phyloP scores from a whole-genome alignment of 345 rosid species.

The Rhodamnia argentea region DNA sequence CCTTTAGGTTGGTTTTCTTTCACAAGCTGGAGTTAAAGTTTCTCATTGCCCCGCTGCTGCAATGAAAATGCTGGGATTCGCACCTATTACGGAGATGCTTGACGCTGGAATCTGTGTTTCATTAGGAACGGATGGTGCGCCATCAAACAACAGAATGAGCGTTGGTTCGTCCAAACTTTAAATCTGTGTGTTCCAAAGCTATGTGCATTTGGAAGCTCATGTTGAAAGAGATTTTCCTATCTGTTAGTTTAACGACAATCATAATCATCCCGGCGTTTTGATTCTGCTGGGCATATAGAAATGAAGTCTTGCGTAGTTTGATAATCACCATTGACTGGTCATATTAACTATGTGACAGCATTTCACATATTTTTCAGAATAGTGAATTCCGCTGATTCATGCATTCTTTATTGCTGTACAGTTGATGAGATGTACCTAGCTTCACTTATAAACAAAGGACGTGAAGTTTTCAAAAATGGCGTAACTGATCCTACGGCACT shows the following conservation, averaged over 20 bases:
- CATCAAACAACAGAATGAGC: constrained; percentile 79
- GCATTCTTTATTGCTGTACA: constrained; percentile 7
- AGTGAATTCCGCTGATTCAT: not conserved
- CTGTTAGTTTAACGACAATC: not conserved
- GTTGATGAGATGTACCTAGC: constrained; percentile 73
- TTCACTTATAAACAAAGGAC: constrained; percentile 58
- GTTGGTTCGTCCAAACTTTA: constrained; percentile 31
- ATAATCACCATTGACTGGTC: not conserved
- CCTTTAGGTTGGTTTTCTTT: constrained; percentile 46
- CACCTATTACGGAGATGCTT: constrained; percentile 57
- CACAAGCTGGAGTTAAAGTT: constrained; percentile 54
- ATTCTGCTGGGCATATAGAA: not conserved
- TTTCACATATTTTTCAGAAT: not conserved
- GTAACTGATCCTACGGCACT: constrained; percentile 54
- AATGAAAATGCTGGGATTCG: constrained; percentile 76
- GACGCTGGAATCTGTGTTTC: constrained; percentile 52
- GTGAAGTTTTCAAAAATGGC: constrained; percentile 31
- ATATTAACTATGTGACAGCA: not conserved
- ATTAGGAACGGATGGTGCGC: constrained; percentile 80
- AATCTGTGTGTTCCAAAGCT: not conserved
- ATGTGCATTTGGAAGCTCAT: not conserved
- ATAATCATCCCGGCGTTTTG: not conserved
- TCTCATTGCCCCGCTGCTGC: constrained; percentile 75
- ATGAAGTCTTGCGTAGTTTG: not conserved
- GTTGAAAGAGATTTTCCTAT: not conserved